Percentiles rank a stretch among this genome's conserved stretches.
Evolutionary conservation across 352 stramenopile species (phyloP).

Genomic region (Phytophthora boehmeriae): DNA sequence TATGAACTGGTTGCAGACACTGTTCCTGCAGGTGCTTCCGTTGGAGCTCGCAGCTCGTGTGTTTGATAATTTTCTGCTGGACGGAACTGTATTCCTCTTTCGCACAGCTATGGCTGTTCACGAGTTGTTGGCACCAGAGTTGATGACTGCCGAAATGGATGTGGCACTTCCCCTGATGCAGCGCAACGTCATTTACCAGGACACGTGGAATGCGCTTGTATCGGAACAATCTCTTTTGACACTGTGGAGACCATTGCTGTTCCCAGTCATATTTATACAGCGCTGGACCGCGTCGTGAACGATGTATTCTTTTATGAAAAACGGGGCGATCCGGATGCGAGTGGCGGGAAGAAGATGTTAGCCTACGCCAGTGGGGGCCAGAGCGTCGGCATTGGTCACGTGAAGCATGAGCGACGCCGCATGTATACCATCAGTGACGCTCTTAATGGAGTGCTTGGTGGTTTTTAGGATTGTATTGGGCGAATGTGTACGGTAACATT

Average conservation of each 20-base stretch:
- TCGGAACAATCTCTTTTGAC: conserved; percentile 71
- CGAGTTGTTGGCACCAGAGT: conserved; percentile 56
- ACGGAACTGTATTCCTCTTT: conserved; percentile 87
- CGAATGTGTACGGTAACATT: background rate
- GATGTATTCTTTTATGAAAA: conserved; percentile 90
- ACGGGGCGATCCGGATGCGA: conserved; percentile 30
- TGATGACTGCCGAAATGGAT: conserved; percentile 75
- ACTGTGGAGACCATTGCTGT: conserved; percentile 66
- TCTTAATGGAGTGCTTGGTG: conserved; percentile 72
- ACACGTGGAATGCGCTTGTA: conserved; percentile 58
- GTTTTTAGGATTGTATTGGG: conserved; percentile 64
- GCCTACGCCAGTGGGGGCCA: conserved; percentile 53
- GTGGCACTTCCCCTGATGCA: conserved; percentile 78
- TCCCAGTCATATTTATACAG: conserved; percentile 68
- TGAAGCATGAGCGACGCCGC: conserved; percentile 67
- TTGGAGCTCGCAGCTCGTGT: conserved; percentile 76
- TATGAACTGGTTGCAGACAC: conserved; percentile 90
- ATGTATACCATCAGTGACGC: conserved; percentile 85
- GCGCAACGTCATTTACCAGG: conserved; percentile 66
- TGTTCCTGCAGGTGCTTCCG: conserved; percentile 85
- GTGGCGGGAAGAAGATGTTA: conserved; percentile 38
- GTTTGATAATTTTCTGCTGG: conserved; percentile 86
- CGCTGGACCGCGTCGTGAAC: conserved; percentile 78
- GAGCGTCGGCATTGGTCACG: conserved; percentile 70
- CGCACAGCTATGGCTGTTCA: conserved; percentile 84